These are phyloP conservation scores for Phytophthora sp. DNA, from an alignment of 352 stramenopile species.

Conservation along the genomic window DNA sequence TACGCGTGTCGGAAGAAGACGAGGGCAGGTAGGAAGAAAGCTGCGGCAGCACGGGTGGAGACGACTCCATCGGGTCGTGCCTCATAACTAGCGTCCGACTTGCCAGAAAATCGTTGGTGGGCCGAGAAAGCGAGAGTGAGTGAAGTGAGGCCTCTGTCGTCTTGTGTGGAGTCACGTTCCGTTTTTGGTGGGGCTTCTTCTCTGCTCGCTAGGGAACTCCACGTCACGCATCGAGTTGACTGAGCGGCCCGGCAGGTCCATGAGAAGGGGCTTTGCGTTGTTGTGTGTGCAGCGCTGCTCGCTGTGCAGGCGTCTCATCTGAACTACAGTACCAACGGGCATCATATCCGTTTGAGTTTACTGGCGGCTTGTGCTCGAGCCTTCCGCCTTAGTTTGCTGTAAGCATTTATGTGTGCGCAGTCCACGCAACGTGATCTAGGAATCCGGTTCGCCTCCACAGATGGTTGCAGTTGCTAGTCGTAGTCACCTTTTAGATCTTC, in stretches of 20 bases:
- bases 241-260: conserved; percentile 2
- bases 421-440: neutral
- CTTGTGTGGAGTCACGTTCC: conserved; percentile 2
- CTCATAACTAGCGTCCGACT: neutral
- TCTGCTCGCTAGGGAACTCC: conserved; percentile 13
- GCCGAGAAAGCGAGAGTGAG: conserved; percentile 19
- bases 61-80: conserved; percentile 12
- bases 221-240: conserved; percentile 26
- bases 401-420: conserved; percentile 32
- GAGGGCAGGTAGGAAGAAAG: conserved; percentile 29
- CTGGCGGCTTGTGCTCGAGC: conserved; percentile 4
- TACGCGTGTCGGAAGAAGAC: conserved; percentile 13
- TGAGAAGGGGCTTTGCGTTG: conserved; percentile 19
- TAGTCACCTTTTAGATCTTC: conserved; percentile 13
- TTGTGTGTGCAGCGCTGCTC: too few species aligned
- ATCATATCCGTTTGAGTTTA: conserved; percentile 25
- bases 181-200: conserved; percentile 5
- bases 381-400: conserved; percentile 4
- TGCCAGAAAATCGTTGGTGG: conserved; percentile 1
- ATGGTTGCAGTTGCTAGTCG: conserved; percentile 30
- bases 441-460: conserved; percentile 19
- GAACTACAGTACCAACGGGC: neutral
- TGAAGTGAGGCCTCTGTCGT: conserved; percentile 8
- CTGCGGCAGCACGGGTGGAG: conserved; percentile 10
- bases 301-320: conserved; percentile 23